A percentile compares a stretch with the other conserved stretches of the same genome.
These are phyloP conservation scores for Gloeophyllum trabeum DNA, from an alignment of 768 basidiomycete genomes.

Conservation along the genomic window DNA sequence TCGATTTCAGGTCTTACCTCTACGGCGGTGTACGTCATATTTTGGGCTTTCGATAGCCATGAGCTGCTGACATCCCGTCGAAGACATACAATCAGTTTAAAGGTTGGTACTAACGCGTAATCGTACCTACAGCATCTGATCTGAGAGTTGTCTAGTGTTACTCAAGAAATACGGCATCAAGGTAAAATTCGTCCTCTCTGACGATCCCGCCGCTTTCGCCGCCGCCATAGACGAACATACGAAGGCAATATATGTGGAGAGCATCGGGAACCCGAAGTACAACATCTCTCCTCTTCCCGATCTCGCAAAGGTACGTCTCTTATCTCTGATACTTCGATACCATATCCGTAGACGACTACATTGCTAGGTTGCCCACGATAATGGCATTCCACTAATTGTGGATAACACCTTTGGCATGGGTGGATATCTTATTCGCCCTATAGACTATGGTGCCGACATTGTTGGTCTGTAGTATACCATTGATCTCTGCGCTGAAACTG, in stretches of 20 bases:
- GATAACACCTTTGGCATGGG: slow-evolving; percentile 76
- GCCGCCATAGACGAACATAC: slow-evolving; percentile 69
- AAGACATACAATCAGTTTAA: slow-evolving; percentile 70
- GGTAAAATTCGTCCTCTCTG: slow-evolving; percentile 49
- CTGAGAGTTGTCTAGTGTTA: slow-evolving; percentile 30
- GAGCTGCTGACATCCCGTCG: too few species aligned
- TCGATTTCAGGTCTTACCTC: slow-evolving; percentile 34
- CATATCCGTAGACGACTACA: background rate
- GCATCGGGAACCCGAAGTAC: slow-evolving; percentile 73
- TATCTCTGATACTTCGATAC: background rate
- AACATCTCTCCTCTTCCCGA: slow-evolving; percentile 55
- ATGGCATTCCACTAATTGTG: slow-evolving; percentile 68
- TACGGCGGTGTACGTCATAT: slow-evolving; percentile 61
- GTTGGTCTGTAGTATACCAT: slow-evolving; percentile 29
- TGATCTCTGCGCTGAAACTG: too few species aligned
- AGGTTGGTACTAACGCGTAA: slow-evolving; percentile 28
- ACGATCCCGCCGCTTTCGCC: slow-evolving; percentile 44
- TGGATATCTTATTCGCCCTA: slow-evolving; percentile 58
- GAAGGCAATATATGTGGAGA: slow-evolving; percentile 67
- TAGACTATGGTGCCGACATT: slow-evolving; percentile 70
- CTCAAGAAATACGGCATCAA: slow-evolving; percentile 60
- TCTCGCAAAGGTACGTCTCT: slow-evolving; percentile 45
- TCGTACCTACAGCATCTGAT: too few species aligned
- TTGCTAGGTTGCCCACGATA: slow-evolving; percentile 52
- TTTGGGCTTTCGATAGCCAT: too few species aligned